These are phyloP conservation scores for barrel medic (Medicago truncatula) DNA, from an alignment of 306 rosid species.

Conservation along the genomic window MtrunA17r5.0-ANR NC_053042.1:45991501-45992000, in stretches of 20 bases:
- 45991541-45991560: constrained; percentile 42
- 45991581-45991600: neutral
- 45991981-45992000: too few species aligned
- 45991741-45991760: neutral
- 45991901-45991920: too few species aligned
- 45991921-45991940: too few species aligned
- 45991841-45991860: too few species aligned
- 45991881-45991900: too few species aligned
- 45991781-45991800: too few species aligned
- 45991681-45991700: neutral
- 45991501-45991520: neutral
- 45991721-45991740: neutral
- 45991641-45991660: neutral
- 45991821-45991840: too few species aligned
- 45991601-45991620: constrained; percentile 16
- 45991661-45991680: constrained; percentile 7
- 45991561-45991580: neutral
- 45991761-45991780: neutral
- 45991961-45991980: too few species aligned
- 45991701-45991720: neutral
- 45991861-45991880: too few species aligned
- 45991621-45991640: neutral
- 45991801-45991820: too few species aligned
- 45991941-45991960: too few species aligned
- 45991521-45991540: constrained; percentile 53